Base-by-base conservation (phyloP, 2,329 filamentous ascomycete genomes). In the Aspergillus carbonarius region DNA sequence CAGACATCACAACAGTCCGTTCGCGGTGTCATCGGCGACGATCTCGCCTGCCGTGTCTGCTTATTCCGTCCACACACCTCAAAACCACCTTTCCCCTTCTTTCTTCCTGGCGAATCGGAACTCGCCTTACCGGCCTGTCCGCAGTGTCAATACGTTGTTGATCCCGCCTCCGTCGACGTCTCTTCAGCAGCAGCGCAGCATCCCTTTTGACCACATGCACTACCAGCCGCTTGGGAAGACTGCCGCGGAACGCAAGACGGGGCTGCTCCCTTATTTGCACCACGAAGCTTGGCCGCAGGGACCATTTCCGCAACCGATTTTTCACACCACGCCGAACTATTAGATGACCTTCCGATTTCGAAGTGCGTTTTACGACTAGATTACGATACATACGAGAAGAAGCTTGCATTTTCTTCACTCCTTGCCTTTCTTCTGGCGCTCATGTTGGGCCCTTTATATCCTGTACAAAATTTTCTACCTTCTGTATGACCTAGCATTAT, bases 41-140 rank as follows among this genome's bases (percentile, higher is more conserved):
- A 81, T 82, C 0, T 93, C 91, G 1, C 92, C 91, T 0, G 86
- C 86, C 0, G 73, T 89, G n/a, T 83, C 82, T n/a, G 85, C 87
- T 15, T 81, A 85, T 20, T 89, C 84, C 54, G 79, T 79, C 6
- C 79, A 81, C 46, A 83, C 85, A 2, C 78, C 87, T 8, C 88
- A 89, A 5, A 85, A 86, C 46, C 88, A 90, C 32, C 84, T 95
- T 63, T 98, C 95, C 32, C 93, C 93, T 0, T 93, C 90, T 10
- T 86, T 91, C 69, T 96, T 96, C 75, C 81, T 97, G 37, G 89
- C 91, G 69, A 91, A 96, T 72, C 86, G 95, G 57, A 88, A 90
- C 63, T 98, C 93, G 56, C 95, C 95, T 3, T 98, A 98, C 76
- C 90, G 92, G 63, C 93, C 93, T 1, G 89, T 97, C 39, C 89